Evolutionary conservation across 192 early-diverging fungal species (phyloP).

Genomic region (Coemansia sp.): DNA sequence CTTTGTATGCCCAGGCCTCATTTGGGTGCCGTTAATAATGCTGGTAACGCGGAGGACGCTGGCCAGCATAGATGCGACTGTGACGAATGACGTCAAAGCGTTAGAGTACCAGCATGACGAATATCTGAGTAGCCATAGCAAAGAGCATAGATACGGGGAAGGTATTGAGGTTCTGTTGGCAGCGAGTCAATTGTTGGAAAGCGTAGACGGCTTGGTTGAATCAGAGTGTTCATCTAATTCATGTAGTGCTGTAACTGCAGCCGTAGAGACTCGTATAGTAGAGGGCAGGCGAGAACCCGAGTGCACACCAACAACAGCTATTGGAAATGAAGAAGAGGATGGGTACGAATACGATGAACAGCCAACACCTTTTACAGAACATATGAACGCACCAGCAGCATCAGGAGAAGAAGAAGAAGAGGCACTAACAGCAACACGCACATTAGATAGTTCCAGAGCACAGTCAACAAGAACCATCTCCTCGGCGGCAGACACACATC

Average conservation of each 20-base stretch:
- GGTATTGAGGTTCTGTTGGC: background rate
- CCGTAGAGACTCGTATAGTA: background rate
- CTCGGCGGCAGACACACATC: constrained; percentile 5
- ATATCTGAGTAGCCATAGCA: background rate
- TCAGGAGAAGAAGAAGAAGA: too few relatives aligned
- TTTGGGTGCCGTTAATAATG: constrained; percentile 9
- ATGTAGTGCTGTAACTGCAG: background rate
- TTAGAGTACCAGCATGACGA: background rate
- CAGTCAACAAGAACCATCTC: background rate
- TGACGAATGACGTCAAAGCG: background rate
- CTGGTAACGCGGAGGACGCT: background rate
- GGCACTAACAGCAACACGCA: background rate
- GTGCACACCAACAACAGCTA: background rate
- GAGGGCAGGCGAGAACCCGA: background rate
- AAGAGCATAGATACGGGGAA: background rate
- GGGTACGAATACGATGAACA: background rate
- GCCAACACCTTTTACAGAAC: background rate
- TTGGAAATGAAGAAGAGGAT: background rate
- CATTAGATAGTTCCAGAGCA: background rate
- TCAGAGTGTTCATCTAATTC: background rate
- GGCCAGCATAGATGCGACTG: background rate
- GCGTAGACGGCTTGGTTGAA: background rate
- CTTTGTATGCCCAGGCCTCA: background rate
- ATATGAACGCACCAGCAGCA: background rate
- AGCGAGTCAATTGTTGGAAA: background rate